These are phyloP conservation scores for Aureobasidium mangrovei DNA, from an alignment of 2,329 filamentous ascomycete genomes.

Conservation along the genomic window DNA sequence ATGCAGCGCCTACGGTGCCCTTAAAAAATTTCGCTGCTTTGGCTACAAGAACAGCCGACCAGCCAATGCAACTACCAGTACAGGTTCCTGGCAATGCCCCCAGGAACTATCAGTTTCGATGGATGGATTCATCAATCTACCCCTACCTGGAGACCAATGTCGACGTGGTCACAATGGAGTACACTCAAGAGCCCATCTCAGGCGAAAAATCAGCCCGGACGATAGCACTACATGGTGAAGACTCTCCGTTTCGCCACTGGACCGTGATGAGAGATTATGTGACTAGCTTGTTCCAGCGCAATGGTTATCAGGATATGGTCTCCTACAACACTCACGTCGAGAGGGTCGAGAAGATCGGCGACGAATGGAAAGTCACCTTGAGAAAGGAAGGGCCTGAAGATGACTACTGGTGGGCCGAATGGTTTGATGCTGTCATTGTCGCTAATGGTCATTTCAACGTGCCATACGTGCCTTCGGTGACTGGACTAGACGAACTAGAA, in stretches of 20 bases:
- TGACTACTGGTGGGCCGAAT: slow-evolving; percentile 31
- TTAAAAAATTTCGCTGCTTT: slow-evolving; percentile 38
- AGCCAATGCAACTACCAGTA: slow-evolving; percentile 39
- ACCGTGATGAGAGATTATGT: slow-evolving; percentile 49
- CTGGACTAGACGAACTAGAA: slow-evolving; percentile 43
- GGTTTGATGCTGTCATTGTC: slow-evolving; percentile 53
- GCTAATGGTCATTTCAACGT: slow-evolving; percentile 54
- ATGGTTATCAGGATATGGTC: slow-evolving; percentile 45
- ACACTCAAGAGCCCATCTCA: slow-evolving; percentile 48
- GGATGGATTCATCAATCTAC: slow-evolving; percentile 52
- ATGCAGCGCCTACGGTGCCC: slow-evolving; percentile 30
- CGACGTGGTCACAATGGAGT: slow-evolving; percentile 50
- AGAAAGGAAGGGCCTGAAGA: slow-evolving; percentile 44
- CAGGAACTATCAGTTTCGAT: slow-evolving; percentile 39
- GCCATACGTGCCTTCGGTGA: slow-evolving; percentile 45
- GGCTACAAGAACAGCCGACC: slow-evolving; percentile 43
- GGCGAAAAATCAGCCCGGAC: slow-evolving; percentile 33
- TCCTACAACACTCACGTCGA: slow-evolving; percentile 55
- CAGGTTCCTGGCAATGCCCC: slow-evolving; percentile 40
- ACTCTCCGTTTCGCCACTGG: slow-evolving; percentile 56
- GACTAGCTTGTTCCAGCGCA: slow-evolving; percentile 42
- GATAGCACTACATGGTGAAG: slow-evolving; percentile 43
- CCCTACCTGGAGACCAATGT: slow-evolving; percentile 59
- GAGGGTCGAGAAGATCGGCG: slow-evolving; percentile 40
- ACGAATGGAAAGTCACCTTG: slow-evolving; percentile 17